Base-by-base conservation (phyloP, 345 rosid species). In the Arabidopsis suecica region DNA sequence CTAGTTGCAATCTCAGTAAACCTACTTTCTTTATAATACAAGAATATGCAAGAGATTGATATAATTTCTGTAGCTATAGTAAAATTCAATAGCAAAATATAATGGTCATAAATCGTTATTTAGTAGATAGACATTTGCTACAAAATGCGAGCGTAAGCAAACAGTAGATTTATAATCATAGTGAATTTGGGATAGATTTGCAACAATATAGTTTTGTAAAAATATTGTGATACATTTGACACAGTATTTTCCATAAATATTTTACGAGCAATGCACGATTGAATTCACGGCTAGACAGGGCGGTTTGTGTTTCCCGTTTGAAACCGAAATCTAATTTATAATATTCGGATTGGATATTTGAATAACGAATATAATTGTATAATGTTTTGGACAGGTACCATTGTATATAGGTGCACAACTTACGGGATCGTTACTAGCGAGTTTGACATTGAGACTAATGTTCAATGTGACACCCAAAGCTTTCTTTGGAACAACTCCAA, bases 401-500 rank as follows among this genome's bases (percentile, higher is more conserved):
- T 25, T 82, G 5, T 90, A 90, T 56, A 80, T 90, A 2, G 57
- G 71, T 47, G 84, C 87, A 16, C 89, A 90, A 44, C 30, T 87
- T 34, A 6, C 82, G 7, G 93, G 93, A 59, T 86, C 91, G n/a
- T 65, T 79, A 23, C 73, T 87, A 18, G 96, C 90, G 0, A 86
- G 89, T 58, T 84, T 84, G 4, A 84, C 91, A 41, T 9, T 88
- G 8, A 77, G 65, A 1, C 51, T 83, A 5, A 75, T 84, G 69
- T 48, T 88, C 25, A 79, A 84, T 18, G 61, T 88, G 13, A 82
- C 86, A 20, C 83, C 88, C 0, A 71, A 69, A 9, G 82, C 82
- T 49, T 90, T 64, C 75, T 88, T 83, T 5, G 90, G 93, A 62
- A 88, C 96, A 0, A 75, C 79, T 14, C 93, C 93, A 0, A 69